A percentile compares a stretch with the other conserved stretches of the same genome.
Conservation (phyloP, 2,329 filamentous ascomycete species). For the Mycosphaerella sp. region DNA sequence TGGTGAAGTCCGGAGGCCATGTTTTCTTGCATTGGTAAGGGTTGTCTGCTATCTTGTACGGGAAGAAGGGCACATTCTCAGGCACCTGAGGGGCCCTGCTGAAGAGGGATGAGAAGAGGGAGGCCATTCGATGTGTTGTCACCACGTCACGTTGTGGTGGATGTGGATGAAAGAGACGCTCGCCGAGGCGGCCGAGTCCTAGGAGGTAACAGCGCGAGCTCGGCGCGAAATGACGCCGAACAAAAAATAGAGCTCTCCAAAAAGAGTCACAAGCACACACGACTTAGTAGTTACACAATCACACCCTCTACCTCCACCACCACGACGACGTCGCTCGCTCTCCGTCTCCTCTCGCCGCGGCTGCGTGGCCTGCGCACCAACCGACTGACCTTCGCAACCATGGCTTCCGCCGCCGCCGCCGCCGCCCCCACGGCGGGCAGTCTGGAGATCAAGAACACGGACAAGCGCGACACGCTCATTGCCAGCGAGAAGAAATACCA, state of each 20-base stretch:
- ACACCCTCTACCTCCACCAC: background rate
- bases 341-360: constrained; percentile 22
- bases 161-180: background rate
- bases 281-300: background rate
- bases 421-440: constrained; percentile 53
- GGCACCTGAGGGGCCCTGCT: constrained; percentile 20
- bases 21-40: constrained; percentile 61
- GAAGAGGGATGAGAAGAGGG: constrained; percentile 25
- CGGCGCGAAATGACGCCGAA: background rate
- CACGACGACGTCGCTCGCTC: constrained; percentile 28
- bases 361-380: constrained; percentile 29
- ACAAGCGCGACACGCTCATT: constrained; percentile 78
- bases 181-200: background rate
- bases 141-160: background rate
- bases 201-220: background rate
- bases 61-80: constrained; percentile 22
- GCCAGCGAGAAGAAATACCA: constrained; percentile 90
- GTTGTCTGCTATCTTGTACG: constrained; percentile 44
- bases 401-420: constrained; percentile 47
- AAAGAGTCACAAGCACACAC: background rate
- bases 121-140: constrained; percentile 15
- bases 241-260: background rate
- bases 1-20: constrained; percentile 72
- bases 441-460: constrained; percentile 66
- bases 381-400: constrained; percentile 27